phyloP scores from a whole-genome alignment of 495 filamentous ascomycete genomes.

The Lepraria neglecta region DNA sequence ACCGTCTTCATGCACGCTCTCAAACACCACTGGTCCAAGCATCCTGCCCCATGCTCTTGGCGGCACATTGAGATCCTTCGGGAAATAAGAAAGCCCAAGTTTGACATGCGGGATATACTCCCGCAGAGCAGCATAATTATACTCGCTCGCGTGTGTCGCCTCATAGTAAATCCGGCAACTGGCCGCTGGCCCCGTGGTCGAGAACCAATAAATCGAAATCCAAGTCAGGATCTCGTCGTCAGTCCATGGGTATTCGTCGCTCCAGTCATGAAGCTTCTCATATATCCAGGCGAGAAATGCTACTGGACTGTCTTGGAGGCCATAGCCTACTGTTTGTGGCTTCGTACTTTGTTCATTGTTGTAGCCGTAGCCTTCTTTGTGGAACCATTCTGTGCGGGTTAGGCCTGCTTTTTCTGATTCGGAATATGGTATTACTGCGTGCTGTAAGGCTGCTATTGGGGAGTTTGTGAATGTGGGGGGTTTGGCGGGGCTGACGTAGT shows the following conservation, averaged over 20 bases:
- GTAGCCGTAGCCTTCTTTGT: conserved; percentile 50
- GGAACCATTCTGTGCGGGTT: conserved; percentile 48
- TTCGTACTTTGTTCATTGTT: conserved; percentile 53
- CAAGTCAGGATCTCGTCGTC: conserved; percentile 63
- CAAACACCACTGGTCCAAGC: conserved; percentile 50
- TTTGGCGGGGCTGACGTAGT: conserved; percentile 42
- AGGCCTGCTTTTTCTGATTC: conserved; percentile 38
- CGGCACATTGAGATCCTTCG: conserved; percentile 44
- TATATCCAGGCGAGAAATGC: conserved; percentile 61
- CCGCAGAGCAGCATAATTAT: conserved; percentile 14
- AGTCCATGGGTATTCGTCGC: conserved; percentile 59
- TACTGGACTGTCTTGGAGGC: conserved; percentile 54
- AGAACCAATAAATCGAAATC: conserved; percentile 58
- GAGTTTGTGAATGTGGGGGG: conserved; percentile 35
- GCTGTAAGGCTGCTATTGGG: conserved; percentile 42
- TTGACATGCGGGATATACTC: conserved; percentile 42
- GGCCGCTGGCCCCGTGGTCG: conserved; percentile 49
- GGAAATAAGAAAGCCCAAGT: conserved; percentile 49
- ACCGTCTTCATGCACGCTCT: conserved; percentile 46
- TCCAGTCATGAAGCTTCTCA: conserved; percentile 66
- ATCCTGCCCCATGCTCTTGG: conserved; percentile 46
- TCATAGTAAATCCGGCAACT: conserved; percentile 59
- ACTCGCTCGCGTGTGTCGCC: background rate
- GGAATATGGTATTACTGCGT: conserved; percentile 36
- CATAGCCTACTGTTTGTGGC: conserved; percentile 56